A percentile compares a stretch with the other conserved stretches of the same genome.
Conservation (phyloP, 163 green algal species). For the Chlamydomonas reinhardtii region DNA sequence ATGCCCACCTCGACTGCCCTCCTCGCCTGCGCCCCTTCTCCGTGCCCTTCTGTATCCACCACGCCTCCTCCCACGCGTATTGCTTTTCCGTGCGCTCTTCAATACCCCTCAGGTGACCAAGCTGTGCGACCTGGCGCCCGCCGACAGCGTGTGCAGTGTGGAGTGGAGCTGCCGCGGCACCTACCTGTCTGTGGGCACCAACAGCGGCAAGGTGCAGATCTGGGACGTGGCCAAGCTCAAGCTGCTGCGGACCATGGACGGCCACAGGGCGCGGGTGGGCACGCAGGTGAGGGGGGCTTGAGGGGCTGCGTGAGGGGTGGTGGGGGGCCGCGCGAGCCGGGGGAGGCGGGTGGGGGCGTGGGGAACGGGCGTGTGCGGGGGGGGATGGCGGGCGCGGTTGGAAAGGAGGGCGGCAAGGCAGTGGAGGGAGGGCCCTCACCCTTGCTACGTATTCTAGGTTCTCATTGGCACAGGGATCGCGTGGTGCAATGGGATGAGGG, state of each 20-base stretch:
- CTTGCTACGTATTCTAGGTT: too few relatives aligned
- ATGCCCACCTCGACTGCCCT: too few relatives aligned
- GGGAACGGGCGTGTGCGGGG: neutral
- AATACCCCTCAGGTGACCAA: conserved; percentile 88
- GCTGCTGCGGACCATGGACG: conserved; percentile 83
- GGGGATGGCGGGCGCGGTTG: too few relatives aligned
- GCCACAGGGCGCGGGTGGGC: conserved; percentile 89
- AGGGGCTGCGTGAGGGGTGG: conserved; percentile 71
- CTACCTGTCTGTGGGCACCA: conserved; percentile 94
- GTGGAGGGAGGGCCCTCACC: too few relatives aligned
- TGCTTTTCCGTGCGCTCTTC: too few relatives aligned
- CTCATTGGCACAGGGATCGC: too few relatives aligned
- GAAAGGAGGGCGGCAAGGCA: too few relatives aligned
- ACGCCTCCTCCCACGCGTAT: too few relatives aligned
- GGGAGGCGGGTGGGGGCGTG: conserved; percentile 46
- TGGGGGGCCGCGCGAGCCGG: too few relatives aligned
- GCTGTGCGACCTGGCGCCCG: conserved; percentile 87
- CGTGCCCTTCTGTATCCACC: too few relatives aligned
- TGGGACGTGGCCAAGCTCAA: conserved; percentile 91
- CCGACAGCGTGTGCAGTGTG: conserved; percentile 92
- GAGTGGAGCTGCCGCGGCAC: conserved; percentile 94
- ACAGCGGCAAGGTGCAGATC: conserved; percentile 89
- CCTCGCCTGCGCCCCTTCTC: too few relatives aligned
- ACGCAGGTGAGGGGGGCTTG: conserved; percentile 82
- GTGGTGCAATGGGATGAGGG: too few relatives aligned